These are phyloP conservation scores for Ormosia semicastrata DNA, from an alignment of 306 rosid genomes.

Conservation along the genomic window DNA sequence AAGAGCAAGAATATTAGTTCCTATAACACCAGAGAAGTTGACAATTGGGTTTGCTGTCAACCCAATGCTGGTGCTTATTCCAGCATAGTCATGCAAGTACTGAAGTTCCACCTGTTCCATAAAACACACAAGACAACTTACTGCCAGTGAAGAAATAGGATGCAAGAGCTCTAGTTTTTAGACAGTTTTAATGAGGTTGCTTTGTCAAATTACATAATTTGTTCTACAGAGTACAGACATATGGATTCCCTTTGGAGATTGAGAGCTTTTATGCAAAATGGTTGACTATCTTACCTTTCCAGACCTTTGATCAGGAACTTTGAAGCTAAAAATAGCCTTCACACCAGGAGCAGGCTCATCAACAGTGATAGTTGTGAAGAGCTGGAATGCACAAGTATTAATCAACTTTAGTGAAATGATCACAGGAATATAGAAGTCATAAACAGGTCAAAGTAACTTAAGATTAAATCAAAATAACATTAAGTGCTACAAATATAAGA, in stretches of 20 bases:
- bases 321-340: constrained; percentile 78
- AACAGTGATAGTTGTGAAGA: constrained; percentile 66
- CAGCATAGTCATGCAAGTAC: constrained; percentile 87
- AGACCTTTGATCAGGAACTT: constrained; percentile 90
- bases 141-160: background rate
- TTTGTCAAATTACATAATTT: background rate
- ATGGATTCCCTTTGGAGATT: background rate
- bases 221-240: background rate
- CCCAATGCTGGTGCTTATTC: constrained; percentile 79
- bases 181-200: background rate
- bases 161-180: background rate
- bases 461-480: background rate
- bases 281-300: constrained; percentile 71
- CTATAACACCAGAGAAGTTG: constrained; percentile 82
- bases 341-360: constrained; percentile 90
- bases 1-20: constrained; percentile 60
- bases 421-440: background rate
- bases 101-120: constrained; percentile 82
- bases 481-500: background rate
- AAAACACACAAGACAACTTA: background rate
- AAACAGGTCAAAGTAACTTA: background rate
- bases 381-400: constrained; percentile 41
- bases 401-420: constrained; percentile 14
- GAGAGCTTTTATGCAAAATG: background rate
- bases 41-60: constrained; percentile 87